phyloP scores from a whole-genome alignment of 768 basidiomycete genomes.

The Boletus rufocinnamomeus region DNA sequence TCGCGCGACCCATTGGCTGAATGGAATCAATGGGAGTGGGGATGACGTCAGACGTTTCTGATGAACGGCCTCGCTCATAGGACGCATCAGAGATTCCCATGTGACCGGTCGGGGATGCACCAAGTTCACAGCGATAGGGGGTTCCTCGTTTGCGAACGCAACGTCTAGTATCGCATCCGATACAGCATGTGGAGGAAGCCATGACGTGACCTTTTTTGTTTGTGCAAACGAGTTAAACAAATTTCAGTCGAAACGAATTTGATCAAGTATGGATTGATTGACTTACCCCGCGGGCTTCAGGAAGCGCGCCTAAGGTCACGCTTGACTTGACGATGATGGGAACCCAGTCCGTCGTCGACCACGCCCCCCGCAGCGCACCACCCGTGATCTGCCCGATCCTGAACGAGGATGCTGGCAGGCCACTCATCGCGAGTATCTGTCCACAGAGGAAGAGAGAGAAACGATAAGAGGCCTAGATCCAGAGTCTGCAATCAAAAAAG shows the following conservation, averaged over 20 bases:
- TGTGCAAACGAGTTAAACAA: not conserved
- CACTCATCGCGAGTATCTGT: constrained; percentile 34
- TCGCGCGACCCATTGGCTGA: constrained; percentile 37
- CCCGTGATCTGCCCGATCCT: constrained; percentile 42
- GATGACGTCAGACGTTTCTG: constrained; percentile 11
- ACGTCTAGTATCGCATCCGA: constrained; percentile 31
- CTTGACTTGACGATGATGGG: constrained; percentile 40
- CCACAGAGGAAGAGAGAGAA: too few species aligned
- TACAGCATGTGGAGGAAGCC: constrained; percentile 35
- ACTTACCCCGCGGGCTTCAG: constrained; percentile 33
- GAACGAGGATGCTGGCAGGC: constrained; percentile 35
- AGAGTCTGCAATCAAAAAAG: not conserved
- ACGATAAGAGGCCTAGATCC: not conserved
- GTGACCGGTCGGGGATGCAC: constrained; percentile 37
- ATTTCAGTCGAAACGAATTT: not conserved
- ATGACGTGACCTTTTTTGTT: constrained; percentile 20
- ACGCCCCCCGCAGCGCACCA: constrained; percentile 36
- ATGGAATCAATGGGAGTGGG: constrained; percentile 35
- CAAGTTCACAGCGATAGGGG: constrained; percentile 31
- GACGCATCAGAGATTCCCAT: constrained; percentile 28
- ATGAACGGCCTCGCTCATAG: constrained; percentile 23
- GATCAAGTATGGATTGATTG: not conserved
- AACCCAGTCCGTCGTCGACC: constrained; percentile 41
- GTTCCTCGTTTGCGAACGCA: constrained; percentile 24
- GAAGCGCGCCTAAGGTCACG: constrained; percentile 32